phyloP scores from a whole-genome alignment of 352 stramenopile genomes.

The Phytophthora multivora region DNA sequence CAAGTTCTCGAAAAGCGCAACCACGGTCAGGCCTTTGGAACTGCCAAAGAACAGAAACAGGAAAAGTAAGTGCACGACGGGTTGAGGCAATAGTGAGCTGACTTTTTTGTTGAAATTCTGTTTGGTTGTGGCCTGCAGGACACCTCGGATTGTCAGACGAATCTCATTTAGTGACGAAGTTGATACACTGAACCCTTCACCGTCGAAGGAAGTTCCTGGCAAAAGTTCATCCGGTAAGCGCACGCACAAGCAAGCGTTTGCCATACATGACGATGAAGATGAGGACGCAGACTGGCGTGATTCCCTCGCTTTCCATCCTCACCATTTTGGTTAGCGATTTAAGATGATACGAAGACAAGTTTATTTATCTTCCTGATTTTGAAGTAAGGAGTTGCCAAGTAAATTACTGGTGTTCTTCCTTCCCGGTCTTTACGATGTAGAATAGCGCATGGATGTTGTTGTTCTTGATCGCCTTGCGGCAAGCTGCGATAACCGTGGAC shows the following conservation, averaged over 20 bases:
- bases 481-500: slow-evolving; percentile 80
- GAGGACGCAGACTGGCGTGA: slow-evolving; percentile 41
- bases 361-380: slow-evolving; percentile 16
- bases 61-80: slow-evolving; percentile 29
- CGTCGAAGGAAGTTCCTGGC: slow-evolving; percentile 6
- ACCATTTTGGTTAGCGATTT: slow-evolving; percentile 12
- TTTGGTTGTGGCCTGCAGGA: slow-evolving; percentile 22
- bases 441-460: slow-evolving; percentile 89
- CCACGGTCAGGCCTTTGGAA: slow-evolving; percentile 26
- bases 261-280: slow-evolving; percentile 36
- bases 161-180: slow-evolving; percentile 42
- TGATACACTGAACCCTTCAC: slow-evolving; percentile 12
- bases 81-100: slow-evolving; percentile 1
- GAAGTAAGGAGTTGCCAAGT: not conserved
- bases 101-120: not conserved
- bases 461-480: slow-evolving; percentile 90
- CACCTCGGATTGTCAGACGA: slow-evolving; percentile 35
- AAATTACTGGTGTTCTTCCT: slow-evolving; percentile 75
- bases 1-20: slow-evolving; percentile 27
- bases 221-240: slow-evolving; percentile 25
- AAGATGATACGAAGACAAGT: not conserved
- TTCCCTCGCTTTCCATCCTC: slow-evolving; percentile 33
- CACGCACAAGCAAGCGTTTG: slow-evolving; percentile 32
- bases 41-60: slow-evolving; percentile 13
- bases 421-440: slow-evolving; percentile 86